Conservation (phyloP, 2,329 filamentous ascomycete species). For the Colletotrichum sp. region DNA sequence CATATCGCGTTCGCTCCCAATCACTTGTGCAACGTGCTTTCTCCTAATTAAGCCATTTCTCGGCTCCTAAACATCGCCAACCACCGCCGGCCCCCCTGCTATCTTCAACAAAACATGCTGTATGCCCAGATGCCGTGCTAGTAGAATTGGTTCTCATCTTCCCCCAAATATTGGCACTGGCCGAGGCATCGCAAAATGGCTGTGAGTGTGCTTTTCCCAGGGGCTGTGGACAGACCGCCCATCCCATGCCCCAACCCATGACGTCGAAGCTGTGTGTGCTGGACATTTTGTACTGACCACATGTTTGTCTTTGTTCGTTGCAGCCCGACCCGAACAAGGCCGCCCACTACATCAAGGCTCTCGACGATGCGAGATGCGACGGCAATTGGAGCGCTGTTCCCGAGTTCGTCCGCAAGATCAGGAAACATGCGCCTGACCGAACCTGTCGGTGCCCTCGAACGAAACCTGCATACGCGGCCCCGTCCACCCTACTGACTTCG, state of each 20-base stretch:
- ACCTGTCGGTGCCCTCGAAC: conserved; percentile 66
- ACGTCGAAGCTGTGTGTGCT: conserved; percentile 13
- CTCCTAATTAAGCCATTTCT: conserved; percentile 13
- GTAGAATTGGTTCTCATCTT: conserved; percentile 8
- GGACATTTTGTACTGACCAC: background rate
- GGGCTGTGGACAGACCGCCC: background rate
- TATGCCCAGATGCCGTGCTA: conserved; percentile 11
- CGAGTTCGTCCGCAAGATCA: conserved; percentile 89
- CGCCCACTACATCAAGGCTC: conserved; percentile 77
- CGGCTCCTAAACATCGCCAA: conserved; percentile 12
- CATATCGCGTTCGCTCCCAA: conserved; percentile 12
- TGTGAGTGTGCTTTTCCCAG: conserved; percentile 31
- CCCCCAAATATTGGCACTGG: background rate
- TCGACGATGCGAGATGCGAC: conserved; percentile 87
- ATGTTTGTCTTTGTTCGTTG: conserved; percentile 1
- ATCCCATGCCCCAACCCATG: conserved; percentile 2
- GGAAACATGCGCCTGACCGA: conserved; percentile 88
- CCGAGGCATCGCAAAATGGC: conserved; percentile 34
- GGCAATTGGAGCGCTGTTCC: conserved; percentile 86
- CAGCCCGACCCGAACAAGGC: conserved; percentile 66
- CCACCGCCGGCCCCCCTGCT: background rate
- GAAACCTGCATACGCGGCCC: background rate
- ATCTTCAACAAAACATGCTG: conserved; percentile 7
- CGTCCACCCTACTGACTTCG: conserved; percentile 20
- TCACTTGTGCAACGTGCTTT: conserved; percentile 19